A percentile compares a stretch with the other conserved stretches of the same genome.
phyloP scores from a whole-genome alignment of 2,329 filamentous ascomycete genomes.

The Nothophoma quercina region DNA sequence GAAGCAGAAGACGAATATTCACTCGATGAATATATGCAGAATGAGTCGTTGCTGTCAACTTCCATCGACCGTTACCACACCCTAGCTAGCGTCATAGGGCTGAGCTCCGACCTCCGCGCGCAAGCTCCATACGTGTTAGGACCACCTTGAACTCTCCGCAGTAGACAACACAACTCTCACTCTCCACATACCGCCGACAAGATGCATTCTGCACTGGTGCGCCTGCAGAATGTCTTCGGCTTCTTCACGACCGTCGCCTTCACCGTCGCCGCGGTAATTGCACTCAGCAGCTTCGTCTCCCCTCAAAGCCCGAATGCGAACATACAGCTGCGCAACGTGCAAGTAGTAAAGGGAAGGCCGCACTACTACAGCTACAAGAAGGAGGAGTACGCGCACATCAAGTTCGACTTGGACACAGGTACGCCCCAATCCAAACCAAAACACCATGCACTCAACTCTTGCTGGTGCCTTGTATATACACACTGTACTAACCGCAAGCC shows the following conservation, averaged over 20 bases:
- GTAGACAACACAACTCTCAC: constrained; percentile 2
- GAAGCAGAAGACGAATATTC: no score
- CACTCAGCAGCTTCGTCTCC: constrained; percentile 76
- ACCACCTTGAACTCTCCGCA: constrained; percentile 10
- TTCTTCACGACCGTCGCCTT: constrained; percentile 97
- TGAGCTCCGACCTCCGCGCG: constrained; percentile 34
- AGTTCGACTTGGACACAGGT: constrained; percentile 88
- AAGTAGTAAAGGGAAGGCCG: constrained; percentile 90
- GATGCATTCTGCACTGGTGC: constrained; percentile 89
- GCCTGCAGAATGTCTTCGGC: constrained; percentile 91
- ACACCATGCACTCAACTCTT: no score
- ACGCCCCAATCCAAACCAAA: no score
- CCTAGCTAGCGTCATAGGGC: constrained; percentile 27
- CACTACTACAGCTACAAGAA: constrained; percentile 93
- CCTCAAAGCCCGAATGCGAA: constrained; percentile 72
- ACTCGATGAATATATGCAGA: no score
- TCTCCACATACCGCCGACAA: constrained; percentile 15
- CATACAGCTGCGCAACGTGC: constrained; percentile 75
- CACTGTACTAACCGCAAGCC: not conserved
- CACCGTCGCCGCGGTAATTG: constrained; percentile 78
- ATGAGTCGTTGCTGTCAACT: no score
- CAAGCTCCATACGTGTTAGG: constrained; percentile 47
- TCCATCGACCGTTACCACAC: not conserved
- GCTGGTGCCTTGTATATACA: no score
- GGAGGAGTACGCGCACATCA: constrained; percentile 94